Conservation (phyloP, 257 asterid species). For the Lavandula angustifolia region DNA sequence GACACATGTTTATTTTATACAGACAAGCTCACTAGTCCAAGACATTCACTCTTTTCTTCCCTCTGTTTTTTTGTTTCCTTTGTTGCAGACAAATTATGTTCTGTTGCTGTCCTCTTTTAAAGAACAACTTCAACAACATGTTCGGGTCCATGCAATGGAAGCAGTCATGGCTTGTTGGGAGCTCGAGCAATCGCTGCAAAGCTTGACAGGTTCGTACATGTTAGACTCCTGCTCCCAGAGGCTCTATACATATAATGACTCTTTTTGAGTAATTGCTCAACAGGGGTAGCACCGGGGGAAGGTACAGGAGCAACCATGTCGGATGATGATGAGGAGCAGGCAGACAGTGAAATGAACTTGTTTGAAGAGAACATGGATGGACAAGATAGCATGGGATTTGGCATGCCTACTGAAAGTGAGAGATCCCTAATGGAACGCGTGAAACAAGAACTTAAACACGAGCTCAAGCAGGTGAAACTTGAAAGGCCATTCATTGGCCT, state of each 20-base stretch:
- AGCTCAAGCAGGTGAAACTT: constrained; percentile 91
- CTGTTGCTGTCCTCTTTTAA: constrained; percentile 86
- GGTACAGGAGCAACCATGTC: constrained; percentile 98
- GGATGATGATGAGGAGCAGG: constrained; percentile 84
- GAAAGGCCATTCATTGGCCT: neutral
- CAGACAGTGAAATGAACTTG: constrained; percentile 71
- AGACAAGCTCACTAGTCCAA: neutral
- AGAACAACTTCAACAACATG: constrained; percentile 97
- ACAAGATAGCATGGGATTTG: constrained; percentile 80
- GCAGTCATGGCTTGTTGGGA: constrained; percentile 99
- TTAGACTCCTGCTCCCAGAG: neutral
- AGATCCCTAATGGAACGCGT: constrained; percentile 91
- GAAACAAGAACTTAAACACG: constrained; percentile 79
- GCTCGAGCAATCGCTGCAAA: constrained; percentile 93
- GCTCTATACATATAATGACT: neutral
- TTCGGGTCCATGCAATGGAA: constrained; percentile 98
- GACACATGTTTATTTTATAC: constrained; percentile 1
- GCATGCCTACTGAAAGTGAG: constrained; percentile 84
- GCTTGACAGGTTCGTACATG: constrained; percentile 66
- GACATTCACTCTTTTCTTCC: neutral
- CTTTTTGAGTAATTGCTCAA: constrained; percentile 1
- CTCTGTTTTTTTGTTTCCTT: constrained; percentile 4
- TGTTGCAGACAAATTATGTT: constrained; percentile 79
- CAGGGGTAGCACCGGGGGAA: constrained; percentile 93
- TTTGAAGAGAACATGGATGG: constrained; percentile 79